Base-by-base conservation (phyloP, 805 yeast species). In the Pichia heedii region DNA sequence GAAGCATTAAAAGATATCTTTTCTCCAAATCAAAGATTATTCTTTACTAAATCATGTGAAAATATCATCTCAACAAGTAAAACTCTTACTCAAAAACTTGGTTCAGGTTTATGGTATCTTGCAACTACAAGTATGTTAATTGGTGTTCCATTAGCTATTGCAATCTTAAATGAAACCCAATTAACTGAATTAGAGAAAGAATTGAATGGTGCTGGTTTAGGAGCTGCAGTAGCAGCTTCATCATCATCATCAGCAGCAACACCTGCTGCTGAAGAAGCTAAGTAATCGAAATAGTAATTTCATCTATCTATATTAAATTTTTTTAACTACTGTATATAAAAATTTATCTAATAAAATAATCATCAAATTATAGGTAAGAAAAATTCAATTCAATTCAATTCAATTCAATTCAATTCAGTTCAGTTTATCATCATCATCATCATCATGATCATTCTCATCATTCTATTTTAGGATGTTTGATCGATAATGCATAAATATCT, bases 151-250 rank as follows among this genome's bases (percentile, higher is more conserved):
- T 74, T 86, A 55, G 81, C 96, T 9, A 71, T 93, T 56, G 82
- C 96, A 42, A 84, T 93, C 55, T 73, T 93, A 56, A 80, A 88
- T 48, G 97, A 90, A 70, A 94, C 88, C 62, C 97, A 90, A 70
- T 76, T 89, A 63, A 79, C 81, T 61, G 97, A 89, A 69, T 76
- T 86, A 81, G 97, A 89, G 71, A 87, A 84, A 70, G 93, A 88
- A 61, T 80, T 87, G 74, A 48, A 42, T 29, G 50, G 50, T 39
- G 48, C 45, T 36, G 46, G 45, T 22, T 42, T 41, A 33, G 47
- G 42, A 15, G 48, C 47, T 13, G 40, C 40, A 26, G 50, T 49
- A 12, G 36, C 41, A 22, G 44, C 50, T 4, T 36, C 50, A 10
- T 27, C 50, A 12, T 37, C 50, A 24, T 41, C 49, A 15, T 36